Conservation (phyloP, 495 filamentous ascomycete species). For the Cryomyces antarcticus region DNA sequence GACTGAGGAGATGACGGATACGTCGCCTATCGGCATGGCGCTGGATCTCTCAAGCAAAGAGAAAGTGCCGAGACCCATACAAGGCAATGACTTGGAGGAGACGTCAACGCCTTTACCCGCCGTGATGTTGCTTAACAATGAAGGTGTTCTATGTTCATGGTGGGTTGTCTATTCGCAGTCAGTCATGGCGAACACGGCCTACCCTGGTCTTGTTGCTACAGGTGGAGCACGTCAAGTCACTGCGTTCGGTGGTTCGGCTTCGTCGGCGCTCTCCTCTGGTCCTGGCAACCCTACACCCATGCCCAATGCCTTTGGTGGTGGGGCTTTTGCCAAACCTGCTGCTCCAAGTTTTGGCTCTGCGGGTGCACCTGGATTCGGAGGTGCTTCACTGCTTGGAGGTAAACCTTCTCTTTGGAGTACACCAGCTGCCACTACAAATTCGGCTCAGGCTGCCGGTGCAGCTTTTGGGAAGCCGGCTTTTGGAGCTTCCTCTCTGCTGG, state of each 20-base stretch:
- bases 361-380: conserved; percentile 9
- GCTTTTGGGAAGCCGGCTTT: conserved; percentile 11
- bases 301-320: not conserved
- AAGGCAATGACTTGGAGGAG: conserved; percentile 44
- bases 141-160: conserved; percentile 71
- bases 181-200: conserved; percentile 48
- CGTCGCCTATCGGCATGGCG: conserved; percentile 58
- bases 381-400: conserved; percentile 6
- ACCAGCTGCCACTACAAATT: conserved; percentile 1
- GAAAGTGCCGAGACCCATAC: conserved; percentile 57
- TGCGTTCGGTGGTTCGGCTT: conserved; percentile 4
- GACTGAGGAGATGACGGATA: conserved; percentile 38
- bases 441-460: conserved; percentile 1
- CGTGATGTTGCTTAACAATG: conserved; percentile 69
- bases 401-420: conserved; percentile 8
- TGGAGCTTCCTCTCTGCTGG: not conserved
- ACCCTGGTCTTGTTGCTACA: conserved; percentile 40
- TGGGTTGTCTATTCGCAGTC: conserved; percentile 82
- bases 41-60: conserved; percentile 69
- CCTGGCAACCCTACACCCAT: not conserved
- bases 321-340: conserved; percentile 3
- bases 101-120: conserved; percentile 77
- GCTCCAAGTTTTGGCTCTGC: conserved; percentile 8
- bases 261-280: conserved; percentile 5
- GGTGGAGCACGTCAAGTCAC: conserved; percentile 10